Evolutionary conservation across 257 asterid species (phyloP).

Genomic region (Capsicum rhomboideum): DNA sequence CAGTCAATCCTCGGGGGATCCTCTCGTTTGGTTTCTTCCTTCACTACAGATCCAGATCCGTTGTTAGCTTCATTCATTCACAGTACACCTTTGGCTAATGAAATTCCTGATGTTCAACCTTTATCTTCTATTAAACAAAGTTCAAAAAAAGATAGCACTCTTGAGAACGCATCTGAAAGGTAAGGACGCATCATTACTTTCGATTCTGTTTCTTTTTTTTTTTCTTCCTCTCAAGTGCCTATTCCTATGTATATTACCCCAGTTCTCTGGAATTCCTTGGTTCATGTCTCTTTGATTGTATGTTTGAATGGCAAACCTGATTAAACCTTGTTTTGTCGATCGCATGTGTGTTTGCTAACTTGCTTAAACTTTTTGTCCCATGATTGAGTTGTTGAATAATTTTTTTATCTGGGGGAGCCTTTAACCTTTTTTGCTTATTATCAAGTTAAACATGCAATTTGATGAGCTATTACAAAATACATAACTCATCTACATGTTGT

Average conservation of each 20-base stretch:
- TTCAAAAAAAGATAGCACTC: constrained; percentile 17
- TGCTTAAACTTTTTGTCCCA: not conserved
- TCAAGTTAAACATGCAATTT: not conserved
- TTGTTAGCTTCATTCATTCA: constrained; percentile 61
- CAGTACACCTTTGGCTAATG: constrained; percentile 39
- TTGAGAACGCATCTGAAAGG: constrained; percentile 39
- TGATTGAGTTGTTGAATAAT: not conserved
- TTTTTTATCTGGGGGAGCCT: not conserved
- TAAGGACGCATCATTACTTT: not conserved
- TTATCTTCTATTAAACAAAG: constrained; percentile 24
- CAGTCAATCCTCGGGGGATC: constrained; percentile 56
- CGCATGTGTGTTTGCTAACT: not conserved
- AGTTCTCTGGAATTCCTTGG: not conserved
- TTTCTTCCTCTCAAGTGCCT: not conserved
- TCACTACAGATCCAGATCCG: constrained; percentile 53
- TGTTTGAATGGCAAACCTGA: not conserved
- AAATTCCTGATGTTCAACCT: constrained; percentile 27
- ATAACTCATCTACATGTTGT: not conserved
- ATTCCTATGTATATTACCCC: not conserved
- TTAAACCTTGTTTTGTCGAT: not conserved
- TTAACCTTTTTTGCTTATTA: not conserved
- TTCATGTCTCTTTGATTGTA: not conserved
- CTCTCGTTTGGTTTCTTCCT: constrained; percentile 33
- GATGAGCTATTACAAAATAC: not conserved
- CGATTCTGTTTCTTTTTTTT: not conserved